phyloP scores from a whole-genome alignment of 2,329 filamentous ascomycete species.

The Fusarium irregulare region DNA sequence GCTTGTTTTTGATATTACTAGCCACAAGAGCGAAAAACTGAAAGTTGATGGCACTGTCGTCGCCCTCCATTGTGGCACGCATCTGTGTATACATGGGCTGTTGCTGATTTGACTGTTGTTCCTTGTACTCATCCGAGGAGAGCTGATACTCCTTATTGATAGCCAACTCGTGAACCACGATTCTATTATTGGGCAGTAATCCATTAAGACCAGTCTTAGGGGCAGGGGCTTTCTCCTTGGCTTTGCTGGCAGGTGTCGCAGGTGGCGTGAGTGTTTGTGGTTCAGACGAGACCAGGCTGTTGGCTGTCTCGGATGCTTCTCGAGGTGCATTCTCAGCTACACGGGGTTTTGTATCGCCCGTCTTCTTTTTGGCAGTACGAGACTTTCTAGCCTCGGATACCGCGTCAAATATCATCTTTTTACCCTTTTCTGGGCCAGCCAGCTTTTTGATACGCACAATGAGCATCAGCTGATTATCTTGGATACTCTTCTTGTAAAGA shows the following conservation, averaged over 20 bases:
- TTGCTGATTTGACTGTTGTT: conserved; percentile 63
- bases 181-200: conserved; percentile 77
- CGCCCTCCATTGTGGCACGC: conserved; percentile 73
- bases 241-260: conserved; percentile 59
- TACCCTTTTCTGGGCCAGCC: conserved; percentile 76
- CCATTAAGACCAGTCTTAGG: conserved; percentile 59
- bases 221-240: conserved; percentile 52
- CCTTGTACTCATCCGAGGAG: conserved; percentile 68
- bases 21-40: conserved; percentile 77
- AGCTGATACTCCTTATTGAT: conserved; percentile 84
- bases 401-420: conserved; percentile 78
- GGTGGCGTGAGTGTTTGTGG: conserved; percentile 66
- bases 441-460: conserved; percentile 84
- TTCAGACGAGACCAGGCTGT: conserved; percentile 54
- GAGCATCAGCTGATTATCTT: conserved; percentile 82
- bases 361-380: conserved; percentile 72
- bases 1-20: conserved; percentile 75
- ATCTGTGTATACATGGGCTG: conserved; percentile 66
- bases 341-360: conserved; percentile 77
- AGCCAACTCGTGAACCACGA: conserved; percentile 81
- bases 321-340: conserved; percentile 63
- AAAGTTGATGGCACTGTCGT: conserved; percentile 72
- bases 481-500: conserved; percentile 83
- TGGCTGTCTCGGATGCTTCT: conserved; percentile 53
- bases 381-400: conserved; percentile 77